A percentile compares a stretch with the other conserved stretches of the same genome.
These are phyloP conservation scores for Coffea eugenioides DNA, from an alignment of 257 asterid species.

Conservation along the genomic window DNA sequence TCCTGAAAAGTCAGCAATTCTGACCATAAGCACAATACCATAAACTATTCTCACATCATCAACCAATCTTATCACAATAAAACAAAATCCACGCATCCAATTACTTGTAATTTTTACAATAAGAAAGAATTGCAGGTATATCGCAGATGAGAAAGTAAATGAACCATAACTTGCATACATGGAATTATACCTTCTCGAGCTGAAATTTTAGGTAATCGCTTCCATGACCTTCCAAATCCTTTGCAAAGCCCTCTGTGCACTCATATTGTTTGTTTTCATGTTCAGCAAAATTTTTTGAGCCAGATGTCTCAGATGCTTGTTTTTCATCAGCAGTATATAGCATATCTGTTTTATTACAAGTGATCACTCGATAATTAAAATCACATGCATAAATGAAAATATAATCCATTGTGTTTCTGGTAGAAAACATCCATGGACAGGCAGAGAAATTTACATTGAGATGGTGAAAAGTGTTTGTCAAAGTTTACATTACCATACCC, in stretches of 20 bases:
- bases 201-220: slow-evolving; percentile 31
- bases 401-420: background rate
- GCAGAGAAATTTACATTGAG: too few relatives aligned
- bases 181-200: slow-evolving; percentile 50
- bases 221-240: slow-evolving; percentile 32
- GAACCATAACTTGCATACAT: background rate
- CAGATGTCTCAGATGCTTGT: slow-evolving; percentile 18
- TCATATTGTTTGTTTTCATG: slow-evolving; percentile 35
- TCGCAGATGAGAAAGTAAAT: slow-evolving; percentile 16
- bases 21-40: slow-evolving; percentile 4
- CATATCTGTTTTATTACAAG: slow-evolving; percentile 43
- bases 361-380: slow-evolving; percentile 11
- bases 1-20: slow-evolving; percentile 46
- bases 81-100: background rate
- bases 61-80: background rate
- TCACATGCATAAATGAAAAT: background rate
- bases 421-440: background rate
- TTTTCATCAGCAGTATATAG: slow-evolving; percentile 29
- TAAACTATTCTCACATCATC: background rate
- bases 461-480: too few relatives aligned
- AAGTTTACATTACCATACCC: too few relatives aligned
- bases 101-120: background rate
- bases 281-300: slow-evolving; percentile 21
- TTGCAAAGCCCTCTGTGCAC: slow-evolving; percentile 21
- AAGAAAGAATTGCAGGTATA: slow-evolving; percentile 15